A percentile compares a stretch with the other conserved stretches of the same genome.
These are phyloP conservation scores for Aspergillus ibericus DNA, from an alignment of 2,329 filamentous ascomycete species.

Conservation along the genomic window DNA sequence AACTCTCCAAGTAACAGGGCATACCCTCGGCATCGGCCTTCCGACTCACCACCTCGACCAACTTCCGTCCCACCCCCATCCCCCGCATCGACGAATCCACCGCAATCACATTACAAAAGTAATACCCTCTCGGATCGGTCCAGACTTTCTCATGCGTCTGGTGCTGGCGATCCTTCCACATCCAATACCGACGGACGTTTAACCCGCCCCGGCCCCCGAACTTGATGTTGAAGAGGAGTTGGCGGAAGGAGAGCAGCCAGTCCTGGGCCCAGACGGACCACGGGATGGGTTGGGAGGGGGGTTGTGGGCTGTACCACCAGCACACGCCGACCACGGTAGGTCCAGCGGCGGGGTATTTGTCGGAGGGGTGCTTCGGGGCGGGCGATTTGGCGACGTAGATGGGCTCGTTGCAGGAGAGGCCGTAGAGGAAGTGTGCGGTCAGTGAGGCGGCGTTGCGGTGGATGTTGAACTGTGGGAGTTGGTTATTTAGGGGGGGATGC, in stretches of 20 bases:
- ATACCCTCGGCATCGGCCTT: constrained; percentile 64
- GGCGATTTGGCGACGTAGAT: constrained; percentile 67
- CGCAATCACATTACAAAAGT: constrained; percentile 75
- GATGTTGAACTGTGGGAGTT: constrained; percentile 54
- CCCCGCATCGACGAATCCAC: constrained; percentile 66
- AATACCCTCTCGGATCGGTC: constrained; percentile 67
- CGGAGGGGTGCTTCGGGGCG: constrained; percentile 55
- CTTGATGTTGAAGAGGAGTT: constrained; percentile 66
- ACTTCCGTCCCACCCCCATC: constrained; percentile 62
- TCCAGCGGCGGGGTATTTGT: constrained; percentile 20
- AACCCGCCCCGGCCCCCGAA: constrained; percentile 67
- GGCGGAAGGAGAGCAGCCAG: constrained; percentile 66
- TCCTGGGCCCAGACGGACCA: constrained; percentile 64
- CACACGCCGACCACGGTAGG: constrained; percentile 64
- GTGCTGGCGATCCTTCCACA: constrained; percentile 69
- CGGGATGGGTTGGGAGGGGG: constrained; percentile 48
- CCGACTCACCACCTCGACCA: constrained; percentile 64
- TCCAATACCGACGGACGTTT: constrained; percentile 66
- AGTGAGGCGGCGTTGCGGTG: constrained; percentile 64
- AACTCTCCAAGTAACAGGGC: constrained; percentile 70
- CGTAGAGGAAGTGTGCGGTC: constrained; percentile 63
- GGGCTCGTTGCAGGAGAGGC: constrained; percentile 59
- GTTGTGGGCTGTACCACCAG: constrained; percentile 67
- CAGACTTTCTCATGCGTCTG: constrained; percentile 63
- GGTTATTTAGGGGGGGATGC: not conserved